Base-by-base conservation (phyloP, 768 basidiomycete genomes). In the Podaxis pistillaris region DNA sequence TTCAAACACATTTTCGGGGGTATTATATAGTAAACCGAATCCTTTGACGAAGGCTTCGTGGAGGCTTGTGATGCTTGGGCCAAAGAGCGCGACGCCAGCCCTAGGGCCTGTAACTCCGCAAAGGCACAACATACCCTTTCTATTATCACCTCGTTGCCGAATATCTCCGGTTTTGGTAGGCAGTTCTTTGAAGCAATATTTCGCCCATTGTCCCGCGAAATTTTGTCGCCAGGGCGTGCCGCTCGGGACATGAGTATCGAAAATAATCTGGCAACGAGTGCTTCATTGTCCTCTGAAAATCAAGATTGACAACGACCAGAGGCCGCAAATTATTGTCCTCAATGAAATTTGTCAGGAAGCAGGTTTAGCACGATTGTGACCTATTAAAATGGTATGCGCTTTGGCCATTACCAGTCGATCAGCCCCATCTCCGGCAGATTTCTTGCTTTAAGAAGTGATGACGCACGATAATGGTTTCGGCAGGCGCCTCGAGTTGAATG, bases 101-200 rank as follows among this genome's bases (percentile, higher is more conserved):
- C 61, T 62, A 46, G 44, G 46, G 19, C 55, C 44, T 60, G 19
- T 62, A 56, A 56, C 61, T 62, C 61, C 61, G 61, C 61, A 62
- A 62, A 62, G 61, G 61, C 50, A 47, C 61, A 49, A 40, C 61
- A 62, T 62, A 57, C 58, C 63, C 63, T 56, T 55, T 60, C 64
- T 71, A 67, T 68, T 70, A 68, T 68, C 67, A 68, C 70, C 57
- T 71, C 68, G 69, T 68, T 65, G 60, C 55, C 49, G 52, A 56
- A 46, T 44, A 24, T 33, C 36, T 40, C 59, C 50, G 19, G 40
- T 56, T 62, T 40, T 37, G 55, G 61, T n/a, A 62, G 54, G 54
- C 50, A 36, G 50, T 58, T 54, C 33, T 56, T 50, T 54, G 50
- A 40, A 24, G 26, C 28, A 33, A 12, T 24, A 57, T 63, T 58